Conservation (phyloP, 495 filamentous ascomycete genomes). For the Hypoxylon fragiforme region DNA sequence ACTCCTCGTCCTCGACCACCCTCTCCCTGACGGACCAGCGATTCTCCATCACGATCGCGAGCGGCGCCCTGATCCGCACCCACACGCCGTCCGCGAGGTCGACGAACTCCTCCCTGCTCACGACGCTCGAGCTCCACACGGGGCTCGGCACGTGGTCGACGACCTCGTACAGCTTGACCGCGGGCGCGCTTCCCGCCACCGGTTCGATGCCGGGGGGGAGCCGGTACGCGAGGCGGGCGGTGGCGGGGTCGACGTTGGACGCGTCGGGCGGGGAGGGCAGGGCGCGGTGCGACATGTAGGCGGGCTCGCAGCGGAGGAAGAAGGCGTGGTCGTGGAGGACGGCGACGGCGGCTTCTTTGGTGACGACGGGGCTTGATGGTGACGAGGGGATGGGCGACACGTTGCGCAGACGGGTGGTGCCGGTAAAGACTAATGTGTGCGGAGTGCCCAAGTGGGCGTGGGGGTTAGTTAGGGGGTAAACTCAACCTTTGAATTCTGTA, state of each 20-base stretch:
- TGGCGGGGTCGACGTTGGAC: conserved; percentile 23
- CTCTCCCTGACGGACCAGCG: conserved; percentile 42
- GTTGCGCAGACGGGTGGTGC: conserved; percentile 52
- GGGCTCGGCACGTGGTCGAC: conserved; percentile 39
- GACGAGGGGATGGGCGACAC: conserved; percentile 62
- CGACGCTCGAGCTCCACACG: conserved; percentile 52
- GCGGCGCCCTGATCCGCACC: conserved; percentile 49
- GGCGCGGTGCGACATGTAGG: conserved; percentile 42
- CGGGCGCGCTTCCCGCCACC: background rate
- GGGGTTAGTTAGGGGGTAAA: background rate
- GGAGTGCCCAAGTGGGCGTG: background rate
- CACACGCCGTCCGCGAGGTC: conserved; percentile 45
- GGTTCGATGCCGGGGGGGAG: conserved; percentile 42
- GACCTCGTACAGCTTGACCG: conserved; percentile 35
- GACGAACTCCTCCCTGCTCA: conserved; percentile 51
- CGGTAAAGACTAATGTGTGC: conserved; percentile 40
- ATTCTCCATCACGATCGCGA: conserved; percentile 52
- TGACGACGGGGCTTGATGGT: too few species aligned
- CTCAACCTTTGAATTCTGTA: too few species aligned
- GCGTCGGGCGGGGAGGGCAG: conserved; percentile 1
- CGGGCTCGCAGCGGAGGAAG: conserved; percentile 50
- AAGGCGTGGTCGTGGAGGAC: conserved; percentile 63
- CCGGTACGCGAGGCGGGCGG: conserved; percentile 38
- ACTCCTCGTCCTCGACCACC: conserved; percentile 6
- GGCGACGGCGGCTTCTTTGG: conserved; percentile 59